Percentiles rank a stretch among this genome's conserved stretches.
These are phyloP conservation scores for Cucumis hystrix DNA, from an alignment of 306 rosid genomes.

Conservation along the genomic window DNA sequence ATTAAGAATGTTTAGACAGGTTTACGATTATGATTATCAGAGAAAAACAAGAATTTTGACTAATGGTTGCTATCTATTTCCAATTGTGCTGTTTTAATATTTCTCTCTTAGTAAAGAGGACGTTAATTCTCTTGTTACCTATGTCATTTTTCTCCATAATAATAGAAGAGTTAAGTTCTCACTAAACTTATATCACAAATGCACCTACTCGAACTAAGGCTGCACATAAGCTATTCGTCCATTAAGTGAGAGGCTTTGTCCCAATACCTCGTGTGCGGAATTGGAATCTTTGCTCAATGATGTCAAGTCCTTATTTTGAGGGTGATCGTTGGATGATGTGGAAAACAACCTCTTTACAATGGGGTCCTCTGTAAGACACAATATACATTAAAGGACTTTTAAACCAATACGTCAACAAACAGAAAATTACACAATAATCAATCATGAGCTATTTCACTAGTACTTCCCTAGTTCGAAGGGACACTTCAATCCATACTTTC, in stretches of 20 bases:
- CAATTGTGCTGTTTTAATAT: neutral
- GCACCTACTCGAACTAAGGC: neutral
- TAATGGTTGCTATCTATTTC: neutral
- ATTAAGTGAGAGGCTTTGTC: neutral
- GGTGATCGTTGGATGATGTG: slow-evolving; percentile 40
- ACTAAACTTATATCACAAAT: neutral
- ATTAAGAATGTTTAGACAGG: neutral
- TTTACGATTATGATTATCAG: neutral
- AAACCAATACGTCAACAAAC: neutral
- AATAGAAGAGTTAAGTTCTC: neutral
- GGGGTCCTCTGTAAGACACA: slow-evolving; percentile 48
- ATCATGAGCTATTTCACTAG: neutral
- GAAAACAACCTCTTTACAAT: slow-evolving; percentile 57
- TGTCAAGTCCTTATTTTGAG: slow-evolving; percentile 37
- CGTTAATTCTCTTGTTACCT: neutral
- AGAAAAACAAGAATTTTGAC: neutral
- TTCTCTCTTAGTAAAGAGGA: neutral
- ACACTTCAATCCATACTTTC: neutral
- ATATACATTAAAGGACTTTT: neutral
- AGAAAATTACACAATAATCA: neutral
- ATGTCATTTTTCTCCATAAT: neutral
- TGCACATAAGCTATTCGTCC: neutral
- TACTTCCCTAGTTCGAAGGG: neutral
- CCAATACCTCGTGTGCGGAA: slow-evolving; percentile 34
- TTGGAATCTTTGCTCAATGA: slow-evolving; percentile 32